Percentiles rank a stretch among this genome's conserved stretches.
These are phyloP conservation scores for Zygosaccharomyces sapae DNA, from an alignment of 1,139 yeast species.

Conservation along the genomic window DNA sequence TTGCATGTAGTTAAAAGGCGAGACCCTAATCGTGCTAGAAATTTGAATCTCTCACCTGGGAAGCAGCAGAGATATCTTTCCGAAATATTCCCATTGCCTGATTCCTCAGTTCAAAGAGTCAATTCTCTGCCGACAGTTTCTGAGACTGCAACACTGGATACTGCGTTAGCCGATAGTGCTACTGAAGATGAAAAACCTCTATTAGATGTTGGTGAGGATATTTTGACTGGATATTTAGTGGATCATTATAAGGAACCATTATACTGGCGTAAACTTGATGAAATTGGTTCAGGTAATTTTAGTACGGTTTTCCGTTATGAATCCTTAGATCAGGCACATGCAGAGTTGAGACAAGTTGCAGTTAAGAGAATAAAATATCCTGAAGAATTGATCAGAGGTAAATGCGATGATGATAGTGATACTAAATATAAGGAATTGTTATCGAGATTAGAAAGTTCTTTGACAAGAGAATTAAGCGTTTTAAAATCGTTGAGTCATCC, in stretches of 20 bases:
- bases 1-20: constrained; percentile 20
- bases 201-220: constrained; percentile 13
- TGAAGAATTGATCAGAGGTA: constrained; percentile 18
- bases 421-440: constrained; percentile 37
- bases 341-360: constrained; percentile 32
- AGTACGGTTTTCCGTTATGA: constrained; percentile 52
- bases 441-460: constrained; percentile 61
- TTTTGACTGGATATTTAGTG: constrained; percentile 26
- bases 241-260: constrained; percentile 24
- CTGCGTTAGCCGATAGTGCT: constrained; percentile 5
- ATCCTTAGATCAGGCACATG: constrained; percentile 23
- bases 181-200: constrained; percentile 3
- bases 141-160: constrained; percentile 19
- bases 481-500: constrained; percentile 45
- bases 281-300: constrained; percentile 58
- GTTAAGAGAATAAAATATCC: constrained; percentile 38
- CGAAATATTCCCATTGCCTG: constrained; percentile 24
- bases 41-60: constrained; percentile 2
- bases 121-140: constrained; percentile 28
- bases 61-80: constrained; percentile 27
- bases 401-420: constrained; percentile 18
- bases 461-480: constrained; percentile 71
- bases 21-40: constrained; percentile 6
- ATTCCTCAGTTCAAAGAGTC: constrained; percentile 22
- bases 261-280: constrained; percentile 33